Evolutionary conservation across 495 filamentous ascomycete genomes (phyloP).

Genomic region (Xylaria sp.): DNA sequence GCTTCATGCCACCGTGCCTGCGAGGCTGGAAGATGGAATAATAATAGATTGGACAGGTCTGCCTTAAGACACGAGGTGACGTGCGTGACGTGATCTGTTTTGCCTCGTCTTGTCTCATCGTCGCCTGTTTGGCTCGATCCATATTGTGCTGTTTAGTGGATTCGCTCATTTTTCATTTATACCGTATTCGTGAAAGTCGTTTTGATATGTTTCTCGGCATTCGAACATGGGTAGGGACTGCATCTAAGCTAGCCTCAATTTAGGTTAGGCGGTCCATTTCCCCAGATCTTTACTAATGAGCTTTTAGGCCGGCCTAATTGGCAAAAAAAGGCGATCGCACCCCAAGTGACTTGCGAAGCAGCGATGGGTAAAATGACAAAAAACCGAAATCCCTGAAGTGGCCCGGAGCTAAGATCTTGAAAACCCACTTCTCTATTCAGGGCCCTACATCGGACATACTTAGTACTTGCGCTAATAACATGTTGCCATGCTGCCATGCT

Average conservation of each 20-base stretch:
- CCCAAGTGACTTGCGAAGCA: slow-evolving; percentile 3
- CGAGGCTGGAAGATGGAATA: slow-evolving; percentile 7
- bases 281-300: slow-evolving; percentile 26
- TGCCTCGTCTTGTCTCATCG: slow-evolving; percentile 4
- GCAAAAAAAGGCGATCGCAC: background rate
- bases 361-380: background rate
- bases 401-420: slow-evolving; percentile 18
- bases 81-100: slow-evolving; percentile 18
- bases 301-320: background rate
- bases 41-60: slow-evolving; percentile 13
- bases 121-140: background rate
- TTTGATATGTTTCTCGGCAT: slow-evolving; percentile 13
- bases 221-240: background rate
- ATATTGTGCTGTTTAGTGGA: background rate
- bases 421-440: slow-evolving; percentile 19
- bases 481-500: no score
- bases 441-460: slow-evolving; percentile 2
- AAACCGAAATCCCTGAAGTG: background rate
- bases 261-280: slow-evolving; percentile 21
- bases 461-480: background rate
- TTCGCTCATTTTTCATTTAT: background rate
- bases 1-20: background rate
- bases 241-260: background rate
- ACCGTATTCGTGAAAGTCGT: background rate
- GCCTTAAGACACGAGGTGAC: slow-evolving; percentile 12